Base-by-base conservation (phyloP, 139 green algal genomes). In the Coelastrella sp. region DNA sequence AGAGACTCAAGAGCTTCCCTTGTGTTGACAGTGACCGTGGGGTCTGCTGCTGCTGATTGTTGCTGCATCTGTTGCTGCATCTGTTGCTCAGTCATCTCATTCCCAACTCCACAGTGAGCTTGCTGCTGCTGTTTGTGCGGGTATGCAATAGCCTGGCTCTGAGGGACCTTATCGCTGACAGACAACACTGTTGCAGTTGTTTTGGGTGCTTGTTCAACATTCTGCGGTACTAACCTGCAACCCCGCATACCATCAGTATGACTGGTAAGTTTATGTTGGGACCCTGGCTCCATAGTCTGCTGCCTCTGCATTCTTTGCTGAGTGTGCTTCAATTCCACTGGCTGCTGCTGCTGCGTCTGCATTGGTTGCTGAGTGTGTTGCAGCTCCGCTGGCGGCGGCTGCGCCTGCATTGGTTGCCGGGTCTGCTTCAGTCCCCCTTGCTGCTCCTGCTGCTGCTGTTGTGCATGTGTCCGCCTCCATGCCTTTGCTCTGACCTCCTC, bases 401-500 rank as follows among this genome's bases (percentile, higher is more conserved):
- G 30, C 63, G 32, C 62, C 62, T 25, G 45, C 62, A 9, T 11
- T 30, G 51, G 51, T 8, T 25, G 9, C 30, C 51, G 51, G 3
- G 45, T 21, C 74, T 87, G 79, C 60, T 64, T 74, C 78, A 76
- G 45, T 2, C 45, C 9, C n/a, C 62, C 59, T 3, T 85, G 60
- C 74, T 71, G 88, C 67, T 32, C 6, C 64, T 38, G 62, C 48
- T 86, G 45, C 45, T 38, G 30, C 48, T 7, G 59, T 60, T 5
- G 89, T 62, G 68, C 81, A 45, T 6, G 25, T 59, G 9, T 59
- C 3, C 38, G 41, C 15, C 82, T 37, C 63, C 90, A 95, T 1
- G 34, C 60, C 6, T 62, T 60, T 9, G 91, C 92, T 3, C 94
- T 76, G 7, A 89, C 57, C 85, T 97, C 94, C 83, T 97, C 94